These are phyloP conservation scores for Colletotrichum aenigma DNA, from an alignment of 2,329 filamentous ascomycete genomes.

Conservation along the genomic window DNA sequence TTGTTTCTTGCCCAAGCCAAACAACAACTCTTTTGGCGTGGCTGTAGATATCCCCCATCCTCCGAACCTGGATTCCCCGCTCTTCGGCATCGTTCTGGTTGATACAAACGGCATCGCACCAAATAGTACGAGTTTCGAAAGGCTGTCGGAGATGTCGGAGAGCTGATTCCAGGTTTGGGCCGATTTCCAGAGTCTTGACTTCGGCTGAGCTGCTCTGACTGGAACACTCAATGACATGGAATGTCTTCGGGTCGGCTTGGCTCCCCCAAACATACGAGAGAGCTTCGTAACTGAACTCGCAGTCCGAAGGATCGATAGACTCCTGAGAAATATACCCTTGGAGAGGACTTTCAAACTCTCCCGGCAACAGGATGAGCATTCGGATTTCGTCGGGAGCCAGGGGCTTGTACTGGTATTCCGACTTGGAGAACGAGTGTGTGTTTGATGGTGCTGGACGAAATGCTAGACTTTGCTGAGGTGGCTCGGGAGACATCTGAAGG, in stretches of 20 bases:
- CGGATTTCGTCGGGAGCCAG: not conserved
- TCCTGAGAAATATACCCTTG: fast-evolving
- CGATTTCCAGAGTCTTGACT: not conserved
- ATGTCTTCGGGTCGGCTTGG: not conserved
- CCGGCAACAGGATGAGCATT: not conserved
- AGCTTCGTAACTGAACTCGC: not conserved
- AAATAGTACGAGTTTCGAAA: not conserved
- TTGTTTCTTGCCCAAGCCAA: slow-evolving; percentile 23
- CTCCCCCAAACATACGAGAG: not conserved
- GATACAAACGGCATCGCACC: slow-evolving; percentile 28
- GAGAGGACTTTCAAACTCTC: fast-evolving
- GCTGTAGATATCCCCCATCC: slow-evolving; percentile 25
- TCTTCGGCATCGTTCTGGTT: slow-evolving; percentile 23
- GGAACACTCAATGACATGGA: not conserved
- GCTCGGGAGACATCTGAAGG: not conserved
- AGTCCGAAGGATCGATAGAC: fast-evolving
- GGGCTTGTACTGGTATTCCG: not conserved
- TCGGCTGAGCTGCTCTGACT: not conserved
- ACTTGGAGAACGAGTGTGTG: fast-evolving
- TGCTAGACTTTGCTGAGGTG: not conserved
- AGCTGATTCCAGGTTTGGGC: not conserved
- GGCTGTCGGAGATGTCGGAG: not conserved
- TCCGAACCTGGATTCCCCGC: slow-evolving; percentile 19
- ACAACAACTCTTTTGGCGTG: slow-evolving; percentile 20
- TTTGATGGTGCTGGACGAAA: not conserved